Conservation (phyloP, 148 eudicot species). For the Arbutus unedo region DNA sequence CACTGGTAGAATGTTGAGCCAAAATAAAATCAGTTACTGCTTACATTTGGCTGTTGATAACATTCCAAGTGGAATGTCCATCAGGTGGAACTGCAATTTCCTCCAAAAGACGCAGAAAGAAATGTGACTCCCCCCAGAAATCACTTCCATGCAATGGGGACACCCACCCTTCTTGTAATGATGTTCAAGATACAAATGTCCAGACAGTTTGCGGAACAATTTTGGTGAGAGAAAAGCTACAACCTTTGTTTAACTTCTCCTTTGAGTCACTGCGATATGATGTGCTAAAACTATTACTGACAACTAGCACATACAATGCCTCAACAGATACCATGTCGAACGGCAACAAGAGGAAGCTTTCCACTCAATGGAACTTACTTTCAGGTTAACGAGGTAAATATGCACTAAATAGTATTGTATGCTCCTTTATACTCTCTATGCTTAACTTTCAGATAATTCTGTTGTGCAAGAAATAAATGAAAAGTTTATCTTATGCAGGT, state of each 20-base stretch:
- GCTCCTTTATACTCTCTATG: background rate
- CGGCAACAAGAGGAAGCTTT: constrained; percentile 95
- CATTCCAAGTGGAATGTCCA: constrained; percentile 35
- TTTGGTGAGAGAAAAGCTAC: constrained; percentile 51
- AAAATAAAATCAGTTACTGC: background rate
- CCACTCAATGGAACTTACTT: constrained; percentile 97
- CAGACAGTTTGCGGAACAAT: constrained; percentile 85
- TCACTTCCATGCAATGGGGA: constrained; percentile 50
- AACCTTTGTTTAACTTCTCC: no score
- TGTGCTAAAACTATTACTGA: background rate
- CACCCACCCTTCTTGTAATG: constrained; percentile 75
- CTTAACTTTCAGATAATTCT: constrained; percentile 15
- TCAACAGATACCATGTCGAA: constrained; percentile 86
- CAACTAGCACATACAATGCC: constrained; percentile 15
- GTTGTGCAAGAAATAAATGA: constrained; percentile 9
- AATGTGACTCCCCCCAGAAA: constrained; percentile 56
- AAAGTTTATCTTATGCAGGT: constrained; percentile 42
- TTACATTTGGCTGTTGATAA: background rate
- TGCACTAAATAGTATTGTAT: background rate
- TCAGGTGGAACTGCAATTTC: constrained; percentile 90
- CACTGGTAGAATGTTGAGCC: background rate
- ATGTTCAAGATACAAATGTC: constrained; percentile 66
- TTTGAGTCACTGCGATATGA: background rate
- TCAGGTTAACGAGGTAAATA: constrained; percentile 82
- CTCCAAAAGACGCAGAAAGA: constrained; percentile 63